Evolutionary conservation across 2,329 filamentous ascomycete species (phyloP), one percentile per base, ranked within the genome.

Genomic region (Arthrocladium fulminans): DNA sequence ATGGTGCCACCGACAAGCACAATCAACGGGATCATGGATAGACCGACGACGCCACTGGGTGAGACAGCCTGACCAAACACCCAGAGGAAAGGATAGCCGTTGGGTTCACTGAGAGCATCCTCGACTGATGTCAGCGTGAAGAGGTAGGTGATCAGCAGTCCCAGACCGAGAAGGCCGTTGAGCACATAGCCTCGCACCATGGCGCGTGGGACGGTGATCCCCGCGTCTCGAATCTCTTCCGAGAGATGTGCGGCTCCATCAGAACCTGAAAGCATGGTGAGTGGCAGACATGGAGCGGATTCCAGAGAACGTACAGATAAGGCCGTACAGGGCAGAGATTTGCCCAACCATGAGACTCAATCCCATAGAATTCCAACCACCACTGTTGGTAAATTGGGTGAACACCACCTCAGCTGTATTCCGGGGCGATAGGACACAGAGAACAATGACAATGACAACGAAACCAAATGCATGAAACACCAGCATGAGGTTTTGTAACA

Each of bases 201-300:
- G 29, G 50, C 45, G n/a, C 65, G 59, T 0, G 72, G 72, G 2
- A 75, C 68, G 44, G 68, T 68, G 25, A 64, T 55, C 2, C 66
- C 64, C 1, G 72, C 69, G 32, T 74, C 66, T 37, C 67, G 65
- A 20, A 74, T 67, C 55, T 75, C 72, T 57, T 75, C 72, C 3
- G 72, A 68, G 56, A 74, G 67, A 57, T 58, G 67, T 48, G 53
- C 65, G 46, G 64, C 65, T 15, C 59, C 60, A 54, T 66, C 65
- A 24, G 54, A 54, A n/a, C 45, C 48, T 52, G 19, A 13, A 20
- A 47, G 45, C 9, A 41, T 30, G 4, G 32, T 47, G 22, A 40
- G 27, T 30, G 34, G 22, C 10, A 34, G 32, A 15, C n/a, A n/a
- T n/a, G n/a, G n/a, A n/a, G n/a, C n/a, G n/a, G n/a, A n/a, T n/a